Conservation (phyloP, 2,329 filamentous ascomycete species). For the Beauveria rudraprayagi region DNA sequence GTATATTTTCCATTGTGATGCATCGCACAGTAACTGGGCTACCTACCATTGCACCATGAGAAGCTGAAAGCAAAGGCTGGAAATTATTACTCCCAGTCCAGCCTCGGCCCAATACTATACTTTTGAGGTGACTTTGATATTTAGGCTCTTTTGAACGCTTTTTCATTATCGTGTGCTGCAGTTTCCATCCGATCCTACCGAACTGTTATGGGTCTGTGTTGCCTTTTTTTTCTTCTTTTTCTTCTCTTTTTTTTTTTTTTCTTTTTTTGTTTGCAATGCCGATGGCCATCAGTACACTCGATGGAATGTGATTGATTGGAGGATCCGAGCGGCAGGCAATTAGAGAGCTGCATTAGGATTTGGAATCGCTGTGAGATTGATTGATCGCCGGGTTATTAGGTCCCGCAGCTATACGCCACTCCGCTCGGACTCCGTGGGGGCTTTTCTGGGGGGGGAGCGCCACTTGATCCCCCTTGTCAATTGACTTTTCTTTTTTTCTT, state of each 20-base stretch:
- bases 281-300: neutral
- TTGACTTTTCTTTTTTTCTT: neutral
- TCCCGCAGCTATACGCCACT: conserved; percentile 4
- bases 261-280: neutral
- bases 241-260: too few relatives aligned
- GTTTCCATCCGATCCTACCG: neutral
- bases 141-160: neutral
- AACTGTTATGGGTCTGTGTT: neutral
- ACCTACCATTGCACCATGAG: neutral
- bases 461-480: neutral
- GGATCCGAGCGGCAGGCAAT: neutral
- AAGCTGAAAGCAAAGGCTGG: neutral
- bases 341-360: neutral
- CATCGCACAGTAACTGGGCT: neutral
- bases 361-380: conserved; percentile 7
- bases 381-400: conserved; percentile 3
- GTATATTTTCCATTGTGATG: neutral
- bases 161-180: neutral
- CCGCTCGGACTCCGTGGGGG: conserved; percentile 7
- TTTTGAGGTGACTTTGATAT: neutral
- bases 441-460: neutral
- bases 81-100: neutral
- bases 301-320: too few relatives aligned
- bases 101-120: neutral
- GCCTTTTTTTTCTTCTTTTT: too few relatives aligned